Base-by-base conservation (phyloP, 352 stramenopile genomes). In the Aphanomyces stellatus region DNA sequence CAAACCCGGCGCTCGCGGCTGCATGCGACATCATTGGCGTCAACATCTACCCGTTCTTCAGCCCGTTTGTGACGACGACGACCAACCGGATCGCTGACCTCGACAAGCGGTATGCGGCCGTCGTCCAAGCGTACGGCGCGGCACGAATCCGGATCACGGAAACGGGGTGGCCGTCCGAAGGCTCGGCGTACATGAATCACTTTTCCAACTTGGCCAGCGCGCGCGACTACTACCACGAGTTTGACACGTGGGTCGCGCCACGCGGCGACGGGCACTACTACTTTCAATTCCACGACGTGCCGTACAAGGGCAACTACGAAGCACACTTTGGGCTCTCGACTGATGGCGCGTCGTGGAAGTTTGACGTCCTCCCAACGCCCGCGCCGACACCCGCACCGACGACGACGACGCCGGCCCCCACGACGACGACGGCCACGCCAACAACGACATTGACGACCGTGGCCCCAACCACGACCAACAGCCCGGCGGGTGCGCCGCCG, bases 241-340 rank as follows among this genome's bases (percentile, higher is more conserved):
- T 74, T 69, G 70, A 60, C 40, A 63, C 51, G 33, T 83, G 78
- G 76, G 62, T 55, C 11, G 63, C 41, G 7, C 25, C 42, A 22
- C 25, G n/a, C 19, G 75, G 75, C 40, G 71, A 61, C 10, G 22
- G 30, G 49, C 73, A 69, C 13, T 81, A 77, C 69, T 87, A 85
- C 74, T 87, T 85, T 73, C 77, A 85, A 46, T 82, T 84, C 71
- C 81, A 79, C 62, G 78, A 87, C 66, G 72, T 81, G 57, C 64
- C 76, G n/a, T 70, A 22, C 1, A 67, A 77, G 40, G 72, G 62
- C 6, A 56, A 60, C 40, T 86, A 80, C 31, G 78, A 86, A 71
- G 72, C 73, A 49, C 72, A 82, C 63, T 84, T 86, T 69, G 78
- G 78, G 0, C 55, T 84, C 8, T 60, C 60, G 2, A 30, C 30